Base-by-base conservation (phyloP, 176 grass and related monocot species). In the Pontederia crassipes region DNA sequence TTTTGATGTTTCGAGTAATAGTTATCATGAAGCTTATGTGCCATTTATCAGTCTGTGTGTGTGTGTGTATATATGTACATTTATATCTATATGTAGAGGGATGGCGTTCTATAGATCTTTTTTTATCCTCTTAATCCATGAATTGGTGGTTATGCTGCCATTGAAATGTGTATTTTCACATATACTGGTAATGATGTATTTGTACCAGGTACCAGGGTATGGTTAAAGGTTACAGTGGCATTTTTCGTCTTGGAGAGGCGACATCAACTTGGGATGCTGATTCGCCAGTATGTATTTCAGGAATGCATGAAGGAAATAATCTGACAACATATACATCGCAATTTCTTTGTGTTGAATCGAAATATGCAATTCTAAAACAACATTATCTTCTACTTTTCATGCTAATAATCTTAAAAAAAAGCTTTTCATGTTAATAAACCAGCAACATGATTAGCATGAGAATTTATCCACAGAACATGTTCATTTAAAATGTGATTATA, bases 231-330 rank as follows among this genome's bases (percentile, higher is more conserved):
- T 97, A 97, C 52, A 97, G 81, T 14, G 83, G 92, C 77, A 59
- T 88, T 78, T 97, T 97, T 35, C 78, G 92, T 27, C 77, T 91
- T 26, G 92, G 92, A 64, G 92, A 96, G 77, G 92, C 92, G 46
- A 96, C 92, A 85, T 96, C 92, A 75, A 96, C 92, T 18, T 96
- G 92, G 92, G 92, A 96, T 85, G 86, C 92, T 73, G 92, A 96
- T 84, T 96, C 92, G 73, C 81, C 86, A 2, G 92, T 97, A 83
- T 55, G 75, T 73, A 70, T 48, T 61, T 18, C 6, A 40, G 32
- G 32, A 40, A 40, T 40, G 32, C 6, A 56, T 56, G 54, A 56
- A 56, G 54, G 54, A 56, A 17, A 56, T 56, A 40, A 40, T 4
- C 32, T 7, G 4, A 40, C 6, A 4, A 40, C 2, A 40, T 40